These are phyloP conservation scores for Leccinum imitatum DNA, from an alignment of 768 basidiomycete genomes.

Conservation along the genomic window DNA sequence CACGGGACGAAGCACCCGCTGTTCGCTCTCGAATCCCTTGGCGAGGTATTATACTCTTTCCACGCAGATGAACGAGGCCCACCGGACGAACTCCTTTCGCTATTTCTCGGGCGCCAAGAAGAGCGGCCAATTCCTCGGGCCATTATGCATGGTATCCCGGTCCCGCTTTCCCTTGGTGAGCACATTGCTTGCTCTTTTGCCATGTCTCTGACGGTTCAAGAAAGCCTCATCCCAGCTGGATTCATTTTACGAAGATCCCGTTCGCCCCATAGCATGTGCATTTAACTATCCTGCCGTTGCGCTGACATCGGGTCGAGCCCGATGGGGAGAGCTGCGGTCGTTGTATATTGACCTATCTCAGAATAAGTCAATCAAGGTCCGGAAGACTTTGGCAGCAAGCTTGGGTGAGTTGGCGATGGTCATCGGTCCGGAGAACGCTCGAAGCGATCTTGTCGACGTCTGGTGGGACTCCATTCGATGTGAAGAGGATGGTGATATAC, in stretches of 20 bases:
- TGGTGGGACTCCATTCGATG: constrained; percentile 61
- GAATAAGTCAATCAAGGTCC: constrained; percentile 56
- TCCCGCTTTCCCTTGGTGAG: constrained; percentile 19
- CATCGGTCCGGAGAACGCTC: constrained; percentile 68
- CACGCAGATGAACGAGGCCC: constrained; percentile 59
- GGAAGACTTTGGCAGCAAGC: constrained; percentile 81
- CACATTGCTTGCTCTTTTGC: background rate
- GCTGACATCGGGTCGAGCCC: constrained; percentile 68
- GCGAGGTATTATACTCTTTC: constrained; percentile 88
- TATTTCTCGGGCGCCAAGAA: constrained; percentile 69
- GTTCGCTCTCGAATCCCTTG: constrained; percentile 87
- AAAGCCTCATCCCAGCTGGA: constrained; percentile 35
- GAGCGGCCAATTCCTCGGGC: constrained; percentile 38
- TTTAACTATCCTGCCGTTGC: constrained; percentile 93
- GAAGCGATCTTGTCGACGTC: constrained; percentile 65
- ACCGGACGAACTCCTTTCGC: constrained; percentile 67
- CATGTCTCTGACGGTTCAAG: constrained; percentile 7
- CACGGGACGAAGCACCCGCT: constrained; percentile 57
- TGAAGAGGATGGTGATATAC: constrained; percentile 64
- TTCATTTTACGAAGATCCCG: constrained; percentile 60
- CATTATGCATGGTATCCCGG: constrained; percentile 6
- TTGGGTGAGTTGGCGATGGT: constrained; percentile 87
- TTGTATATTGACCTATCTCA: constrained; percentile 67
- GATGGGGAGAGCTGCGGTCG: constrained; percentile 74
- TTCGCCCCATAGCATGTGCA: constrained; percentile 75